phyloP scores from a whole-genome alignment of 2,329 filamentous ascomycete species.

The Aspergillus phoenicis region DNA sequence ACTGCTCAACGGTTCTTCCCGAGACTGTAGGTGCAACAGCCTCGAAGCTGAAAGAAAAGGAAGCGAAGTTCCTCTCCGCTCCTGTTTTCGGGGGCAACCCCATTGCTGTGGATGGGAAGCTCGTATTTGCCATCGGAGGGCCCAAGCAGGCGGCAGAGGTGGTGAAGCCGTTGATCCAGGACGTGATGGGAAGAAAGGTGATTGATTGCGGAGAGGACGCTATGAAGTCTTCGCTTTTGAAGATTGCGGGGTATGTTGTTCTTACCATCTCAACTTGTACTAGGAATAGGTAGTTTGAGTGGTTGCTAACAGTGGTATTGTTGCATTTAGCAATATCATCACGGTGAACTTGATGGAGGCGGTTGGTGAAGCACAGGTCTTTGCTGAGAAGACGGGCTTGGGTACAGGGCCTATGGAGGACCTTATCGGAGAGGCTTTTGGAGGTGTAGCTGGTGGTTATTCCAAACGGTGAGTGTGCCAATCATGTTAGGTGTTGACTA shows the following conservation, averaged over 20 bases:
- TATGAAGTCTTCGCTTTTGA: constrained; percentile 46
- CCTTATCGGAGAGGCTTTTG: constrained; percentile 48
- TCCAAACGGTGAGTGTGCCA: constrained; percentile 39
- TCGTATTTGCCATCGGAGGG: constrained; percentile 50
- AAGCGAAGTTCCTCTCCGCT: constrained; percentile 42
- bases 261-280: background rate
- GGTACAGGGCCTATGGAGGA: constrained; percentile 46
- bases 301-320: background rate
- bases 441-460: constrained; percentile 46
- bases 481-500: no score
- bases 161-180: constrained; percentile 46
- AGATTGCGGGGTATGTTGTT: constrained; percentile 45
- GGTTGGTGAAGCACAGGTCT: constrained; percentile 50
- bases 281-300: background rate
- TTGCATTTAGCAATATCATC: constrained; percentile 41
- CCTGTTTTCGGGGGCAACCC: constrained; percentile 51
- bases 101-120: constrained; percentile 48
- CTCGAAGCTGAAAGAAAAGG: constrained; percentile 35
- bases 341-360: constrained; percentile 50
- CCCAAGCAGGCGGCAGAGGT: constrained; percentile 35
- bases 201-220: constrained; percentile 50
- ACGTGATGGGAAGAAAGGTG: constrained; percentile 47
- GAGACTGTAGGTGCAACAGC: constrained; percentile 56
- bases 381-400: constrained; percentile 50
- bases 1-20: constrained; percentile 85